These are phyloP conservation scores for Termitomyces titanicus DNA, from an alignment of 768 basidiomycete genomes.

Conservation along the genomic window DNA sequence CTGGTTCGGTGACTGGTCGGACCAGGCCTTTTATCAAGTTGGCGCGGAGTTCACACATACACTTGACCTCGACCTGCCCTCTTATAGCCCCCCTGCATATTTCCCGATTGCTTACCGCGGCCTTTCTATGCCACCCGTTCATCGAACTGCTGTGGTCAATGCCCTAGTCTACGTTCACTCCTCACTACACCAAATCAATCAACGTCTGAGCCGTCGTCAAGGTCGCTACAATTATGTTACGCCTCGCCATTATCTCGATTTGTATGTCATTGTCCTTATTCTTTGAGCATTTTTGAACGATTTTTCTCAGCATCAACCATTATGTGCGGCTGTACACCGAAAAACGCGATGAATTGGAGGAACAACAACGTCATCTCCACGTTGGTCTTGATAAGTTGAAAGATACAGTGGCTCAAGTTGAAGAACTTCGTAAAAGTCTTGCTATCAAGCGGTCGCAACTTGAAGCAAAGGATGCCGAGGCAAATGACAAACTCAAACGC, in stretches of 20 bases:
- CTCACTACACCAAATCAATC: constrained; percentile 86
- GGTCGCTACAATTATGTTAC: constrained; percentile 98
- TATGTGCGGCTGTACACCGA: constrained; percentile 94
- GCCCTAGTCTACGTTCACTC: constrained; percentile 90
- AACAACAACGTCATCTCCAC: constrained; percentile 97
- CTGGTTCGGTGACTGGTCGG: constrained; percentile 99
- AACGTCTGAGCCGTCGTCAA: constrained; percentile 83
- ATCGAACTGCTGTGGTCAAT: constrained; percentile 90
- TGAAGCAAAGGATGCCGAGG: constrained; percentile 90
- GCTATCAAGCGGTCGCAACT: constrained; percentile 92
- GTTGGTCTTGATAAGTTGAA: constrained; percentile 96
- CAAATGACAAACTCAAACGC: constrained; percentile 94
- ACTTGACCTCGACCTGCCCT: constrained; percentile 85
- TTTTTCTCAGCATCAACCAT: constrained; percentile 77
- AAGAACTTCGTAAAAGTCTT: constrained; percentile 91
- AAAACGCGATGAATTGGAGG: constrained; percentile 96
- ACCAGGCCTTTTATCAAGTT: constrained; percentile 97
- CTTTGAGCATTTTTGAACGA: constrained; percentile 3
- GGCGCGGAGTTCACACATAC: constrained; percentile 95
- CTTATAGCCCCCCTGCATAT: constrained; percentile 72
- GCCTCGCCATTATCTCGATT: constrained; percentile 96
- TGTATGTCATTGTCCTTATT: constrained; percentile 55
- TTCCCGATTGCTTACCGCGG: constrained; percentile 92
- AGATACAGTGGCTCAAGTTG: constrained; percentile 95
- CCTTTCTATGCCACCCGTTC: constrained; percentile 80